Conservation (phyloP, 177 flowering plant species). For the Tripterygium wilfordii region DNA sequence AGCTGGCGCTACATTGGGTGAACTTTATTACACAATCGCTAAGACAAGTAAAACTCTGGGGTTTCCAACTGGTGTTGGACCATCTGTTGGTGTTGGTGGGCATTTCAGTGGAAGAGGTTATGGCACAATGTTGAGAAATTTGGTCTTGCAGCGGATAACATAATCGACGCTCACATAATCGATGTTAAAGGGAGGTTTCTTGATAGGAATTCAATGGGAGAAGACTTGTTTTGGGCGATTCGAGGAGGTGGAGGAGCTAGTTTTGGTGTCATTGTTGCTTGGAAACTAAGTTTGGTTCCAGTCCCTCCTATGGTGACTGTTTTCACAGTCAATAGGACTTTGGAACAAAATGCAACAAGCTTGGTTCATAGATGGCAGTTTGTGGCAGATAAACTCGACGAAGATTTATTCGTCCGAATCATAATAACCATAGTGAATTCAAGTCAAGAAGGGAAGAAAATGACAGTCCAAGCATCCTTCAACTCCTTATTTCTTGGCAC, state of each 20-base stretch:
- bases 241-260: constrained; percentile 34
- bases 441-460: constrained; percentile 6
- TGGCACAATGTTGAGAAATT: constrained; percentile 20
- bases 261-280: constrained; percentile 21
- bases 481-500: constrained; percentile 18
- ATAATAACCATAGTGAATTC: constrained; percentile 1
- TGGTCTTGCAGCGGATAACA: no score
- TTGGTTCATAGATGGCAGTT: constrained; percentile 17
- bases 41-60: constrained; percentile 16
- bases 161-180: no score
- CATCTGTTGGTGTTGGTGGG: constrained; percentile 20
- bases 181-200: constrained; percentile 19
- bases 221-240: constrained; percentile 35
- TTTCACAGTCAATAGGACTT: constrained; percentile 10
- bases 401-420: constrained; percentile 27
- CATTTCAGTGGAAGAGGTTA: no score
- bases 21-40: constrained; percentile 23
- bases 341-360: constrained; percentile 19
- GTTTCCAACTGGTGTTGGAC: constrained; percentile 26
- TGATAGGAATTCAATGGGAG: constrained; percentile 29
- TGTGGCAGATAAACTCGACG: constrained; percentile 22
- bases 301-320: constrained; percentile 25
- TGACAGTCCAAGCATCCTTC: constrained; percentile 19
- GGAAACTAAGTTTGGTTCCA: constrained; percentile 15
- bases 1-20: constrained; percentile 27